Evolutionary conservation across 2,329 filamentous ascomycete genomes (phyloP).

Genomic region (Ascochyta fabae): DNA sequence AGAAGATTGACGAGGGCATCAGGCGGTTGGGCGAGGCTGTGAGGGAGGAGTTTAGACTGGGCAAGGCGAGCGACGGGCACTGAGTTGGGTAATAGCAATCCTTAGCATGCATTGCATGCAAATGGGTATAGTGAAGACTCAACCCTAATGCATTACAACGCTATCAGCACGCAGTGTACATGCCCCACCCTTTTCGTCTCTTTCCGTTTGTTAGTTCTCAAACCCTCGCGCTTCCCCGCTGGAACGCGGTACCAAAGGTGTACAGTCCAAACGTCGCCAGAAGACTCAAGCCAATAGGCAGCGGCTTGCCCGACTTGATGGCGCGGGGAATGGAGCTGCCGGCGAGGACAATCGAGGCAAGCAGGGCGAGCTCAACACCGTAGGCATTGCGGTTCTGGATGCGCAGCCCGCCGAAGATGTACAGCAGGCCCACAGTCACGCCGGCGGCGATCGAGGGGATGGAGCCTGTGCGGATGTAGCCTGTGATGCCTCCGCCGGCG

Average conservation of each 20-base stretch:
- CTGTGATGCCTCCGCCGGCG: constrained; percentile 83
- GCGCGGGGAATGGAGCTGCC: constrained; percentile 87
- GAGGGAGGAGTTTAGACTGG: constrained; percentile 63
- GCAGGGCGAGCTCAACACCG: constrained; percentile 85
- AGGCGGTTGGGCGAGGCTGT: constrained; percentile 76
- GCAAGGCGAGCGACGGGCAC: constrained; percentile 5
- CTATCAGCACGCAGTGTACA: constrained; percentile 5
- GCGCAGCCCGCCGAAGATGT: constrained; percentile 81
- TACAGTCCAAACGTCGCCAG: constrained; percentile 79
- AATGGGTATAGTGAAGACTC: not conserved
- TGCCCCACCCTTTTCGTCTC: not conserved
- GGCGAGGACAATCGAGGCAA: constrained; percentile 84
- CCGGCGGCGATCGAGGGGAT: constrained; percentile 87
- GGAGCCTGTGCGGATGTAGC: constrained; percentile 84
- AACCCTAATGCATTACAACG: not conserved
- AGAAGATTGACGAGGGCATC: constrained; percentile 59
- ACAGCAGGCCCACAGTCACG: constrained; percentile 77
- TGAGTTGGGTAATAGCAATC: not conserved
- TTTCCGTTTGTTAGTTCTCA: not conserved
- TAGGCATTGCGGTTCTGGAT: constrained; percentile 77
- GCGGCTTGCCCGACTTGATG: constrained; percentile 80
- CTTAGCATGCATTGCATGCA: not conserved
- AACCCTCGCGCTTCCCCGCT: constrained; percentile 15
- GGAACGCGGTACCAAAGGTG: constrained; percentile 76
- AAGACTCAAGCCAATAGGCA: constrained; percentile 80